Percentiles rank a stretch among this genome's conserved stretches.
phyloP scores from a whole-genome alignment of 2,329 filamentous ascomycete species.

The Shiraia sp. region DNA sequence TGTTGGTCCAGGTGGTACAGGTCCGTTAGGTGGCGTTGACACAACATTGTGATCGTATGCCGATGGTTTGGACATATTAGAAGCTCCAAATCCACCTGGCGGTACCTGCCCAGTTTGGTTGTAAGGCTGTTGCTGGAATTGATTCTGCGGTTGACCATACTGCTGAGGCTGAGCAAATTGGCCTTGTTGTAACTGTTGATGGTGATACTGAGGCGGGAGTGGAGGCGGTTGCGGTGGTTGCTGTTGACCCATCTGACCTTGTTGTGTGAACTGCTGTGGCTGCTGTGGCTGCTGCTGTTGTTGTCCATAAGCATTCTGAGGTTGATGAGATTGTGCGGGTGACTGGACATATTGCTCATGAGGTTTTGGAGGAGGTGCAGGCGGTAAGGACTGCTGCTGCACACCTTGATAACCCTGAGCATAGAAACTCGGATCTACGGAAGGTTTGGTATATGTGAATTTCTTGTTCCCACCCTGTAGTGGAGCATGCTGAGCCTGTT shows the following conservation, averaged over 20 bases:
- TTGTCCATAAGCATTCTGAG: constrained; percentile 19
- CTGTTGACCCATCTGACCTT: constrained; percentile 9
- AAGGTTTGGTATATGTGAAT: constrained; percentile 37
- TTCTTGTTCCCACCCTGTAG: constrained; percentile 35
- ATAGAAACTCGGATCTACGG: constrained; percentile 30
- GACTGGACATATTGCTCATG: constrained; percentile 19
- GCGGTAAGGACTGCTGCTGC: constrained; percentile 15
- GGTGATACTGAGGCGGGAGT: constrained; percentile 16
- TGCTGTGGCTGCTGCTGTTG: constrained; percentile 15
- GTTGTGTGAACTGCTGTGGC: constrained; percentile 14
- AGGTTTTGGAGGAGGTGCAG: not conserved
- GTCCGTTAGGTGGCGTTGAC: too few species aligned
- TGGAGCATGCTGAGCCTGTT: constrained; percentile 41
- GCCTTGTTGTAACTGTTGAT: constrained; percentile 19
- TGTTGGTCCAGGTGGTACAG: too few species aligned
- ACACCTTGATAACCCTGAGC: constrained; percentile 28
- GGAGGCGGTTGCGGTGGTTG: constrained; percentile 13
- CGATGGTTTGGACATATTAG: constrained; percentile 1
- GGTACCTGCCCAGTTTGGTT: constrained; percentile 10
- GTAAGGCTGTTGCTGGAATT: constrained; percentile 15
- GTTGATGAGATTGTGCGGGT: constrained; percentile 9
- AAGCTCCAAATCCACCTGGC: constrained; percentile 1
- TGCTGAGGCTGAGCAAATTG: constrained; percentile 10
- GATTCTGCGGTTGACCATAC: not conserved
- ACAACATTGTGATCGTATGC: too few species aligned